Base-by-base conservation (phyloP, 2,329 filamentous ascomycete genomes). In the Lithohypha guttulata region DNA sequence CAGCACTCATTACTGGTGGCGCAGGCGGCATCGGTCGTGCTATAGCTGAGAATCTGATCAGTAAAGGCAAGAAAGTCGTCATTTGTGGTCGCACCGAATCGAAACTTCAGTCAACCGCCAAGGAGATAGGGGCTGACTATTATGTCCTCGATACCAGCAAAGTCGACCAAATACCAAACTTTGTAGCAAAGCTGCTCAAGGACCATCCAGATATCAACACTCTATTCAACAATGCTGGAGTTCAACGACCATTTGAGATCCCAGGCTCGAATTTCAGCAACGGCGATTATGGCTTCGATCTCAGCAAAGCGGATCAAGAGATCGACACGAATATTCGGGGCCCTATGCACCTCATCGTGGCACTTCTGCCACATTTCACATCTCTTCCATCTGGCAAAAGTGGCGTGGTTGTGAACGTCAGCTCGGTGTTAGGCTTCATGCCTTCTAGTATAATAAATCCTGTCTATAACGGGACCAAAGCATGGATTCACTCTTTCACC, bases 381-480 rank as follows among this genome's bases (percentile, higher is more conserved):
- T 50, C 50, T 6, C 62, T 63, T 38, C 54, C 58, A 14, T 47
- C 54, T 39, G 21, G n/a, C 18, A 36, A 37, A n/a, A 1, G 59
- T 48, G 8, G 60, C 65, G 0, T 42, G 1, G 64, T 76, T 34
- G 62, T 75, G 51, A 76, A 76, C 45, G 64, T 76, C 1, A 69
- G 66, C 1, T 71, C 65, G 5, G 59, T 70, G 0, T 59, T 77
- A 1, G 73, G 66, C 3, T 75, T 65, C 43, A 55, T 69, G 0
- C 72, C 73, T 0, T 65, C 67, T 41, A 63, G 59, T 2, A 56
- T 74, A 41, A 63, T 74, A 45, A 77, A 73, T 47, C 72, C 70
- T 0, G 66, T 75, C 1, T 77, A 77, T 54, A 73, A 73, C 49
- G 72, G 66, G 2, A 75, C 70, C 2, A 78, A 77, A 49, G 68